phyloP scores from a whole-genome alignment of 2,329 filamentous ascomycete genomes.

The Cryoendolithus antarcticus region DNA sequence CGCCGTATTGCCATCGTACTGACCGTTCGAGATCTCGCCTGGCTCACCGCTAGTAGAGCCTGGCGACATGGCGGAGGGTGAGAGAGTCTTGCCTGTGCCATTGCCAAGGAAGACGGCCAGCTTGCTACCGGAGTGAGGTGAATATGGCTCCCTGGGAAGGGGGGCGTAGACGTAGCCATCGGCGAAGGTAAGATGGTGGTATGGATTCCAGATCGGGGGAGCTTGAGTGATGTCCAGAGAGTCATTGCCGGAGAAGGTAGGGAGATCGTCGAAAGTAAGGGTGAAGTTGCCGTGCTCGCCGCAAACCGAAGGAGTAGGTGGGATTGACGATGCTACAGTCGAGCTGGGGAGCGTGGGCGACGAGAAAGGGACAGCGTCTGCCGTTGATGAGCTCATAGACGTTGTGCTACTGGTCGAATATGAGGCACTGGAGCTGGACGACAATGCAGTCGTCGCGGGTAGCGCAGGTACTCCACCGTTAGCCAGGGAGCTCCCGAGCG shows the following conservation, averaged over 20 bases:
- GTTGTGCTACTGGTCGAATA: not conserved
- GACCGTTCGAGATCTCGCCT: constrained; percentile 37
- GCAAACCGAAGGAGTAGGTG: constrained; percentile 17
- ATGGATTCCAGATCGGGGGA: constrained; percentile 36
- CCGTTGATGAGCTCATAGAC: not conserved
- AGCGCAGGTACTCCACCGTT: not conserved
- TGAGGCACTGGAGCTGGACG: not conserved
- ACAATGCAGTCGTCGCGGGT: too few species aligned
- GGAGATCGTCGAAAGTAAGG: constrained; percentile 24
- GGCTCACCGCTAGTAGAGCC: constrained; percentile 18
- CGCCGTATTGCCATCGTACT: constrained; percentile 28
- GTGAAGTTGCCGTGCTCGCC: constrained; percentile 36
- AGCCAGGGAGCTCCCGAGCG: not conserved
- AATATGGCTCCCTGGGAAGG: constrained; percentile 31
- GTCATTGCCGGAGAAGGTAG: constrained; percentile 21
- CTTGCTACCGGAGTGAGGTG: constrained; percentile 34
- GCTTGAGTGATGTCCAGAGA: constrained; percentile 18
- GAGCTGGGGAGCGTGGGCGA: not conserved
- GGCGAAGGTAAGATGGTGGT: constrained; percentile 40
- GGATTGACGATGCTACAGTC: not conserved
- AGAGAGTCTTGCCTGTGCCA: constrained; percentile 5
- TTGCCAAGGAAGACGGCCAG: constrained; percentile 34
- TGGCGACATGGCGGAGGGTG: constrained; percentile 10
- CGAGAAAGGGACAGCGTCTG: not conserved
- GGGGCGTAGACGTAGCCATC: constrained; percentile 39